Evolutionary conservation across 805 yeast genomes (phyloP), one percentile per base, ranked within the genome.

Genomic region (Hanseniaspora opuntiae): DNA sequence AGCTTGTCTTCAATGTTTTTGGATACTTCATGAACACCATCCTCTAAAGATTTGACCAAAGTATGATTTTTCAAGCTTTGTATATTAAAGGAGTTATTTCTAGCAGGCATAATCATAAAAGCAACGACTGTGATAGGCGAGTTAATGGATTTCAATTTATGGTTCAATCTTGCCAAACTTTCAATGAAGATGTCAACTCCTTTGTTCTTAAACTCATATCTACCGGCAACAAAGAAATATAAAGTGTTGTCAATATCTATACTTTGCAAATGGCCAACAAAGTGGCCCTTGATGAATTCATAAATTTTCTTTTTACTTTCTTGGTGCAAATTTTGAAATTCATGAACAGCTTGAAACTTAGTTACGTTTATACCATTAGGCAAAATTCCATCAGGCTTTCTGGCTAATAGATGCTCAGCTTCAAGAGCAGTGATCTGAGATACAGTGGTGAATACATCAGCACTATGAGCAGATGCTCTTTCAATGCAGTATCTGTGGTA

Each of bases 361-460:
- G 89, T 87, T 52, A 90, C 97, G 65, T 90, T 90, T 58, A 90
- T 75, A 24, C 98, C 98, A 65, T 90, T 90, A 53, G 98, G 98
- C 64, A 93, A 76, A 22, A 90, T 97, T 3, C 98, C 98, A 65
- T 90, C 98, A 1, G 98, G 98, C 68, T 90, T 89, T 58, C 98
- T 78, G 64, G 90, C 93, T 60, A 90, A 75, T 67, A 90, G 73
- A 67, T 89, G 94, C 70, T 90, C 97, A 7, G 90, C 74, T 68
- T 90, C 98, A 64, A 79, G 85, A 1, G 97, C 97, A n/a, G 98
- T 90, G 61, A 90, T 93, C 64, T 90, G 95, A 11, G 96, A 86
- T 11, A 90, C 98, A 0, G 98, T 93, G 37, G 98, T 90, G 71
- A 90, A 90, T 22, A 90, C 98, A 67, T 90, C 98, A 7, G 95